Conservation (phyloP, 768 basidiomycete genomes). For the Boletus coccyginus region DNA sequence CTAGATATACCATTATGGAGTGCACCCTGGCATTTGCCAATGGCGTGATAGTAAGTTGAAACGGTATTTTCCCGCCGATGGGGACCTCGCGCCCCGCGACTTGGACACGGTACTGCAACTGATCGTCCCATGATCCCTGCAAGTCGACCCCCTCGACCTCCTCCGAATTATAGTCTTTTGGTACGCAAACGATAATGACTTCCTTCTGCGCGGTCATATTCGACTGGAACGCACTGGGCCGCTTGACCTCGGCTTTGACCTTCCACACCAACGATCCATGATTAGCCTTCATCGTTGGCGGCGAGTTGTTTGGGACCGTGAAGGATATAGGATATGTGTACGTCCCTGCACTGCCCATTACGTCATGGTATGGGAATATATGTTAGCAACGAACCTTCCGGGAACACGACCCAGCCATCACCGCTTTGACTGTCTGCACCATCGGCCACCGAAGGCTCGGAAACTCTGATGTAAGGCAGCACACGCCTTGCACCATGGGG, state of each 20-base stretch:
- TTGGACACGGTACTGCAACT: slow-evolving; percentile 77
- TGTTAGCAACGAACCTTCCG: slow-evolving; percentile 56
- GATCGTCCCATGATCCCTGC: slow-evolving; percentile 88
- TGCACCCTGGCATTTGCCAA: slow-evolving; percentile 81
- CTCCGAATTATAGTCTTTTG: slow-evolving; percentile 47
- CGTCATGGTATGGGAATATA: slow-evolving; percentile 32
- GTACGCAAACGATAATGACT: slow-evolving; percentile 70
- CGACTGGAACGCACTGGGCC: slow-evolving; percentile 73
- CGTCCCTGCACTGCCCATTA: slow-evolving; percentile 62
- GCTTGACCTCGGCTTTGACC: slow-evolving; percentile 78
- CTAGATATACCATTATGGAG: slow-evolving; percentile 67
- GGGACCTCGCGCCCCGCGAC: slow-evolving; percentile 74
- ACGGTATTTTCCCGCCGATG: slow-evolving; percentile 78
- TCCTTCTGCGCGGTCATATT: slow-evolving; percentile 71
- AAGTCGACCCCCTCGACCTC: slow-evolving; percentile 78
- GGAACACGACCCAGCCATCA: slow-evolving; percentile 82
- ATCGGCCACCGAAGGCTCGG: slow-evolving; percentile 23
- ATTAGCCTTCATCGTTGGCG: slow-evolving; percentile 72
- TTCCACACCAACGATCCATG: slow-evolving; percentile 78
- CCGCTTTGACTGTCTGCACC: slow-evolving; percentile 33
- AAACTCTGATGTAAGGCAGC: slow-evolving; percentile 30
- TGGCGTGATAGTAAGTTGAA: slow-evolving; percentile 80
- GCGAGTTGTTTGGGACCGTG: slow-evolving; percentile 73
- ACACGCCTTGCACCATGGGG: background rate
- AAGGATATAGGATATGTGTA: slow-evolving; percentile 96